phyloP scores from a whole-genome alignment of 2,329 filamentous ascomycete genomes.

The Chaetomium strumarium region DNA sequence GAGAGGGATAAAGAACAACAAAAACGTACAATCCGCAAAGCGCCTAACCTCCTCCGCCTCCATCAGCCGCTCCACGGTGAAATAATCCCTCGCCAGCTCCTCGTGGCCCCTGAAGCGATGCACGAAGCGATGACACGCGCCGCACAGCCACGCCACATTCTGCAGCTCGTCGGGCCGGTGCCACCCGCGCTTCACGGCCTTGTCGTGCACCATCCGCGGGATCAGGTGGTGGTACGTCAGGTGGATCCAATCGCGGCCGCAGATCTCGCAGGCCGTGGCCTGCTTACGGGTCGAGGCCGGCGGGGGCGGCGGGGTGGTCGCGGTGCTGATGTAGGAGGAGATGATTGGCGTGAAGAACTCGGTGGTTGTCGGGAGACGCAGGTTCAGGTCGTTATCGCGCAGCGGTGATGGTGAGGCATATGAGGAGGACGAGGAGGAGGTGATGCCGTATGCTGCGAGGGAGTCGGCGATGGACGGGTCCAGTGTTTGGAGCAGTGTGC shows the following conservation, averaged over 20 bases:
- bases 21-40: slow-evolving; percentile 55
- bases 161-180: slow-evolving; percentile 68
- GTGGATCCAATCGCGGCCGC: slow-evolving; percentile 65
- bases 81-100: slow-evolving; percentile 66
- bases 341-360: slow-evolving; percentile 60
- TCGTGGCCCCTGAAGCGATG: slow-evolving; percentile 71
- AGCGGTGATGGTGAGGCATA: background rate
- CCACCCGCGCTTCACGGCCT: slow-evolving; percentile 73
- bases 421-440: slow-evolving; percentile 28
- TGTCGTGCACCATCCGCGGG: slow-evolving; percentile 69
- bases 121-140: slow-evolving; percentile 78
- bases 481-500: slow-evolving; percentile 47
- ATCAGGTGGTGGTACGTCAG: slow-evolving; percentile 83
- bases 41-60: slow-evolving; percentile 64
- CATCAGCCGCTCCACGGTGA: slow-evolving; percentile 65
- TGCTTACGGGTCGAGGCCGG: slow-evolving; percentile 50
- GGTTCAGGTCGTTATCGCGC: background rate
- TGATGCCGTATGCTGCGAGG: slow-evolving; percentile 60
- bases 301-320: slow-evolving; percentile 57
- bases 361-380: slow-evolving; percentile 34
- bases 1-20: no score
- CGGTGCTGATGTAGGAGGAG: slow-evolving; percentile 52
- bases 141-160: slow-evolving; percentile 80
- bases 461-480: slow-evolving; percentile 60
- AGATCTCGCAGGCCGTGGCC: slow-evolving; percentile 65